Percentiles rank a stretch among this genome's conserved stretches.
Conservation (phyloP, 176 grass and related monocot species). For the Echinochloa phyllopogon region DNA sequence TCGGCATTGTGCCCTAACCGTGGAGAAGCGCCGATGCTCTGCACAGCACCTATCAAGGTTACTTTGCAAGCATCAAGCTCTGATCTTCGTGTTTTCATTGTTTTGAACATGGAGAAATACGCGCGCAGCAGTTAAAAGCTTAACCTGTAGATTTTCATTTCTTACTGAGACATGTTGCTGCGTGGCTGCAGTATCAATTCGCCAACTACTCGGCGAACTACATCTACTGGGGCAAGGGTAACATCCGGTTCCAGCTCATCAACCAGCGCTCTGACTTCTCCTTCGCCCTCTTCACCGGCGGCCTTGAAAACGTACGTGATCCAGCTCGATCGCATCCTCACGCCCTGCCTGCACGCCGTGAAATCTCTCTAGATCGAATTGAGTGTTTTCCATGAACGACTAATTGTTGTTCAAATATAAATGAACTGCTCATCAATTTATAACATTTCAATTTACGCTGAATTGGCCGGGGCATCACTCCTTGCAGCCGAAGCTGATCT, state of each 20-base stretch:
- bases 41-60: conserved; percentile 87
- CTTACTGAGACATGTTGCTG: background rate
- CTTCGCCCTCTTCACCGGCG: conserved; percentile 75
- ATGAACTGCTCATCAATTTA: too few species aligned
- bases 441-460: too few species aligned
- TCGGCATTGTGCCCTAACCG: conserved; percentile 55
- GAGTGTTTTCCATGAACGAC: too few species aligned
- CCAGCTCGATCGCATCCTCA: too few species aligned
- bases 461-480: conserved; percentile 27
- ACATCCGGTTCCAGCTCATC: conserved; percentile 69
- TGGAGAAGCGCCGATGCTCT: conserved; percentile 58
- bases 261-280: conserved; percentile 87
- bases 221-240: conserved; percentile 58
- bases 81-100: background rate
- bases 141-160: background rate
- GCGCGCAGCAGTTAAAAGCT: too few species aligned
- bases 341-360: too few species aligned
- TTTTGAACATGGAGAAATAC: too few species aligned
- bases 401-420: too few species aligned
- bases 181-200: conserved; percentile 65
- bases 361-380: too few species aligned
- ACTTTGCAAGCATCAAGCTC: background rate
- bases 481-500: conserved; percentile 62
- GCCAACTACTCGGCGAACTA: conserved; percentile 77
- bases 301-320: conserved; percentile 56